Percentiles rank a stretch among this genome's conserved stretches.
phyloP scores from a whole-genome alignment of 495 filamentous ascomycete species.

The Viridothelium virens region DNA sequence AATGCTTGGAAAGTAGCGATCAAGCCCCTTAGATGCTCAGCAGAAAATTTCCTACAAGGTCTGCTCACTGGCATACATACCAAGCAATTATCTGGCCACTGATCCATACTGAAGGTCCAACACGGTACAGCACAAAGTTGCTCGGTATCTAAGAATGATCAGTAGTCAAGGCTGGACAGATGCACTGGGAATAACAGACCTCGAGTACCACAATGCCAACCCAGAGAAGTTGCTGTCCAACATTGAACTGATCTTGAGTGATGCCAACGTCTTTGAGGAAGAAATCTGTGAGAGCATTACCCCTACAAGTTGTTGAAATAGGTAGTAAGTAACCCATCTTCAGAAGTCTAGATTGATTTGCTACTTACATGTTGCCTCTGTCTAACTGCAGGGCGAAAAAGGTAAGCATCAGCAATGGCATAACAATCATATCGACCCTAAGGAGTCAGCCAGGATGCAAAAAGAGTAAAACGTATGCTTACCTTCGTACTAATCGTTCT shows the following conservation, averaged over 20 bases:
- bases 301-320: constrained; percentile 4
- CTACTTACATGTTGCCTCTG: constrained; percentile 18
- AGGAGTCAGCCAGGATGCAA: background rate
- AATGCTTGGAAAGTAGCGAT: constrained; percentile 55
- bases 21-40: constrained; percentile 40
- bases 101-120: constrained; percentile 50
- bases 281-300: constrained; percentile 20
- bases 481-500: constrained; percentile 17
- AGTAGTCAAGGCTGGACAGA: background rate
- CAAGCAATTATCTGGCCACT: constrained; percentile 46
- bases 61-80: background rate
- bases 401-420: constrained; percentile 20
- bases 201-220: constrained; percentile 52
- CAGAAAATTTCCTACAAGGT: background rate
- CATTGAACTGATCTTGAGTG: constrained; percentile 51
- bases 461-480: background rate
- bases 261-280: constrained; percentile 43
- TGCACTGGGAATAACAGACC: constrained; percentile 39
- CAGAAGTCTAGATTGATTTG: background rate
- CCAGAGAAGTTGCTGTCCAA: constrained; percentile 48
- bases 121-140: constrained; percentile 48
- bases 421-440: constrained; percentile 17
- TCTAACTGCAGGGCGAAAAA: constrained; percentile 20
- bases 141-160: constrained; percentile 7
- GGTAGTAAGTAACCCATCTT: background rate